Base-by-base conservation (phyloP, 371 early-diverging fungal species). In the Mortierella sp. region DNA sequence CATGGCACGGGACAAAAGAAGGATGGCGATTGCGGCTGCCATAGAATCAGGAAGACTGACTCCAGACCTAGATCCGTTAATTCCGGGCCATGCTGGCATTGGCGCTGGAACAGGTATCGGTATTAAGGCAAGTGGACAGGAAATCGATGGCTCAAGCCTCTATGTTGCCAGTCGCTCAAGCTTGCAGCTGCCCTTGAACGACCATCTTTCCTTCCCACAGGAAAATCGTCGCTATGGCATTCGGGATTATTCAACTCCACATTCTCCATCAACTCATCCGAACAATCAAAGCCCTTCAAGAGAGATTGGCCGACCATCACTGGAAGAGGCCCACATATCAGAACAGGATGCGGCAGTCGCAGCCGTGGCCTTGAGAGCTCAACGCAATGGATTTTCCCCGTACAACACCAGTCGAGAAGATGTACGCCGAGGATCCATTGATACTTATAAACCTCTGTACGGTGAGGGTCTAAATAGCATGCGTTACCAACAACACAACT, bases 321-420 rank as follows among this genome's bases (percentile, higher is more conserved):
- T 80, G 65, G 81, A 80, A 28, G 81, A 80, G 19, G 69, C 65
- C 1, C 68, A 72, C 10, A 74, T 74, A 13, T 70, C 72, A 4
- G 80, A 80, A 32, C 80, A 80, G 58, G 80, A 80, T 62, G 80
- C 75, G 3, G 81, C 76, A 5, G 81, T 80, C 0, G 81, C 81
- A 11, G 81, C 81, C 4, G 73, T 78, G 5, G 81, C 81, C 0
- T 60, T 80, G 69, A 67, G 74, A 47, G 70, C 74, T 11, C 74
- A 74, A 38, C 65, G 21, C 13, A 70, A 58, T 48, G 70, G 65
- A 41, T 33, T 66, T 4, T 41, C 19, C 28, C 64, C 70, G 3
- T 58, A 61, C 13, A 45, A 60, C 19, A 41, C 47, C 15, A 69
- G 58, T 38, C 79, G 41, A 5, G 74, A 78, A 19, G 74, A 73